These are phyloP conservation scores for Globisporangium mamillatum DNA, from an alignment of 352 stramenopile genomes.

Conservation along the genomic window DNA sequence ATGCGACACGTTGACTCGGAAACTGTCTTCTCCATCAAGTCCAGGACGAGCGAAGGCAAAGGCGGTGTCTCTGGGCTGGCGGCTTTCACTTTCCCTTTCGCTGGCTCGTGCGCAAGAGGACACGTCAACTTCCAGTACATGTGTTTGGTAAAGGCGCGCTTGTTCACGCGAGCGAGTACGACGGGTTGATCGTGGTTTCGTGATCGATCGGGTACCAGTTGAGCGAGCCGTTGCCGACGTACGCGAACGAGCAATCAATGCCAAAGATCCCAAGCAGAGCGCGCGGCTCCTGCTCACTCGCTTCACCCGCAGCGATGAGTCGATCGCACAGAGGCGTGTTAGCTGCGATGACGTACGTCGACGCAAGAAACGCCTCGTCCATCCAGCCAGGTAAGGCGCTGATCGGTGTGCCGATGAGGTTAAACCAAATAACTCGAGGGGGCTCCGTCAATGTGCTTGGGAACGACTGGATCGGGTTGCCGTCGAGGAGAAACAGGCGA, in stretches of 20 bases:
- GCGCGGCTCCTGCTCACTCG: background rate
- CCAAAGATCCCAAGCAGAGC: background rate
- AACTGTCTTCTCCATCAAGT: background rate
- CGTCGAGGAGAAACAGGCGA: background rate
- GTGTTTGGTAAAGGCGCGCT: background rate
- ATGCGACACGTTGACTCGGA: background rate
- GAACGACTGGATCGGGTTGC: slow-evolving; percentile 8
- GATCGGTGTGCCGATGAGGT: background rate
- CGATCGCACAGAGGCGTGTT: slow-evolving; percentile 2
- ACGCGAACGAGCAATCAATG: background rate
- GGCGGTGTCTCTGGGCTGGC: background rate
- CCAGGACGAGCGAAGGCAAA: background rate
- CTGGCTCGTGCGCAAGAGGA: background rate
- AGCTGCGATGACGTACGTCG: slow-evolving; percentile 3
- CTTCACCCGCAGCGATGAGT: background rate
- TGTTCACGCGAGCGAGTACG: slow-evolving; percentile 1
- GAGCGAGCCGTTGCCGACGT: background rate
- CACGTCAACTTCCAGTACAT: background rate
- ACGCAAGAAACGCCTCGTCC: background rate
- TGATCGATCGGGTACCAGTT: slow-evolving; percentile 10
- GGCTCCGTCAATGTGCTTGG: background rate
- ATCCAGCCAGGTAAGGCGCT: slow-evolving; percentile 3
- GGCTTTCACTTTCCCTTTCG: background rate
- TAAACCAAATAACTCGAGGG: background rate
- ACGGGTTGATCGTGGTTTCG: slow-evolving; percentile 1